Base-by-base conservation (phyloP, 2,329 filamentous ascomycete species). In the Fusarium marasasianum region DNA sequence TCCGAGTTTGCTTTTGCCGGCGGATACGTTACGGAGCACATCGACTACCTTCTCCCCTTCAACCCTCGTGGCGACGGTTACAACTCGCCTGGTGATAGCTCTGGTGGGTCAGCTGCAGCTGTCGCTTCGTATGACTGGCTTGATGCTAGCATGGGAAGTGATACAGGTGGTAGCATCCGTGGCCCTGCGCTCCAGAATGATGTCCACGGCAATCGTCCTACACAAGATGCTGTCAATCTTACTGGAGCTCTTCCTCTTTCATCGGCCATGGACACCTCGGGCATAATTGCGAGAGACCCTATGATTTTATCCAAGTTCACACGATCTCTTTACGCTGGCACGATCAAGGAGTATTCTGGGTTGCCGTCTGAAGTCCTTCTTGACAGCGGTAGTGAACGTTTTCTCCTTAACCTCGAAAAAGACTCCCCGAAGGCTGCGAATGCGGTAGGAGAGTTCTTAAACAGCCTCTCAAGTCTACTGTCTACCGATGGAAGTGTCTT, bases 61-160 rank as follows among this genome's bases (percentile, higher is more conserved):
- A 86, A 86, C 66, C 83, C 84, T 1, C 78, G 84, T 2, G 87
- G 83, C 0, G 87, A 89, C 63, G 84, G 85, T 0, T 87, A 87
- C 44, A 83, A 85, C 56, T 80, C 82, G 5, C 81, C 86, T 68
- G 84, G 83, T 1, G 85, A 84, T 3, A 88, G 86, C 1, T 88
- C 83, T 0, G 80, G 82, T 1, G 84, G 84, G 0, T 80, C 81
- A 1, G 83, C 80, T 10, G 83, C 82, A 1, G 81, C 82, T 1
- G 69, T 85, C 1, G 83, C 80, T 3, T 79, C 81, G 0, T 87
- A 87, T 38, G 80, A 81, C 17, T 87, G 85, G 85, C 77, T 87
- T 1, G 85, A 87, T 38, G 54, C 60, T 1, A 65, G 57, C 1
- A 54, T 76, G 73, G 75, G 65, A 17, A 72, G 63, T 6, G 76